A percentile compares a stretch with the other conserved stretches of the same genome.
These are phyloP conservation scores for Xerocomus spinulosus DNA, from an alignment of 768 basidiomycete genomes.

Conservation along the genomic window DNA sequence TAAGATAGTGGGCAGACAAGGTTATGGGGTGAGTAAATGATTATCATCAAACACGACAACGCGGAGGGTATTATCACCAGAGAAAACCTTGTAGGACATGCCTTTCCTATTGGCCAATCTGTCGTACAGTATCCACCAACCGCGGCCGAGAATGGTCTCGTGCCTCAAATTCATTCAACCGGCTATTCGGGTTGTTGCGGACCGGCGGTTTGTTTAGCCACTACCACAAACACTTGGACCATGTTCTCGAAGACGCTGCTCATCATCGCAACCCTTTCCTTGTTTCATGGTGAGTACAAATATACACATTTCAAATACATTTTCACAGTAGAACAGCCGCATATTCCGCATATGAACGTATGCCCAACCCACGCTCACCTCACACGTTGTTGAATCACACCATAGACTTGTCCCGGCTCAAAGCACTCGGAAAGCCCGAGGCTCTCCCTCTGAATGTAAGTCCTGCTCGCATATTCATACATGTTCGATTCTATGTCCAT, in stretches of 20 bases:
- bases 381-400: slow-evolving; percentile 41
- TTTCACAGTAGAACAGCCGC: slow-evolving; percentile 45
- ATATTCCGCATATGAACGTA: slow-evolving; percentile 78
- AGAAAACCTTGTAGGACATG: neutral
- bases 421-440: slow-evolving; percentile 70
- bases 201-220: slow-evolving; percentile 17
- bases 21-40: neutral
- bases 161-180: no score
- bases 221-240: slow-evolving; percentile 5
- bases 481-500: neutral
- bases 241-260: slow-evolving; percentile 51
- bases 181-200: no score
- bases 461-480: neutral
- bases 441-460: slow-evolving; percentile 62
- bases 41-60: neutral
- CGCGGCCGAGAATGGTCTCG: no score
- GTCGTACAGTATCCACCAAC: no score
- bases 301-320: neutral
- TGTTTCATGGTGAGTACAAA: slow-evolving; percentile 49
- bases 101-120: no score
- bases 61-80: neutral
- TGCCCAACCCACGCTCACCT: no score
- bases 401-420: slow-evolving; percentile 70
- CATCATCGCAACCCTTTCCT: slow-evolving; percentile 39
- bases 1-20: neutral